Percentiles rank a stretch among this genome's conserved stretches.
These are phyloP conservation scores for Microbotryum silenes-acaulis DNA, from an alignment of 1,284 basidiomycete species.

Conservation along the genomic window DNA sequence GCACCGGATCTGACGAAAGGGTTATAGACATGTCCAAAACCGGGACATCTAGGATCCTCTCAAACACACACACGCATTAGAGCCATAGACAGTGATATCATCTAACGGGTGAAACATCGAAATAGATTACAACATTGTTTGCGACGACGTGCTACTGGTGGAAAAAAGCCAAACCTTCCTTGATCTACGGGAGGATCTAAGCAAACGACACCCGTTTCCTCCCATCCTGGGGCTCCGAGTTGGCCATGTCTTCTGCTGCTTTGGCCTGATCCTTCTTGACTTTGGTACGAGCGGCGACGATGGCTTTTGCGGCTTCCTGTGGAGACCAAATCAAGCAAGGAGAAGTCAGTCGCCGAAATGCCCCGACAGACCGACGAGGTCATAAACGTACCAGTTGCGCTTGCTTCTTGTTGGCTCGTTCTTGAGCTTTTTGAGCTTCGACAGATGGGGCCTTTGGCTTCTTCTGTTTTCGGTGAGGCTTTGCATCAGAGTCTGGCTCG, in stretches of 20 bases:
- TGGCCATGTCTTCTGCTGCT: not conserved
- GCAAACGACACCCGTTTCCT: conserved; percentile 26
- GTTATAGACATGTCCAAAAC: not conserved
- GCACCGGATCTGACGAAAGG: conserved; percentile 14
- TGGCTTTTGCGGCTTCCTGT: conserved; percentile 20
- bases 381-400: conserved; percentile 14
- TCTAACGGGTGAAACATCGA: not conserved
- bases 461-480: conserved; percentile 1
- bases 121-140: conserved; percentile 13
- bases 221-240: not conserved
- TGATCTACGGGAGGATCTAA: not conserved
- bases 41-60: too few relatives aligned
- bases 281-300: conserved; percentile 16
- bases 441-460: conserved; percentile 1
- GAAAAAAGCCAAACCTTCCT: not conserved
- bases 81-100: not conserved
- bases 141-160: not conserved
- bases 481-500: not conserved
- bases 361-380: not conserved
- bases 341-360: not conserved
- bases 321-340: not conserved
- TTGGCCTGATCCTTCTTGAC: conserved; percentile 16
- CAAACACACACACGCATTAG: not conserved
- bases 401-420: conserved; percentile 1
- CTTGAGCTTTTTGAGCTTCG: not conserved